Percentiles rank a stretch among this genome's conserved stretches.
These are phyloP conservation scores for Fusarium denticulatum DNA, from an alignment of 2,329 filamentous ascomycete species.

Conservation along the genomic window DNA sequence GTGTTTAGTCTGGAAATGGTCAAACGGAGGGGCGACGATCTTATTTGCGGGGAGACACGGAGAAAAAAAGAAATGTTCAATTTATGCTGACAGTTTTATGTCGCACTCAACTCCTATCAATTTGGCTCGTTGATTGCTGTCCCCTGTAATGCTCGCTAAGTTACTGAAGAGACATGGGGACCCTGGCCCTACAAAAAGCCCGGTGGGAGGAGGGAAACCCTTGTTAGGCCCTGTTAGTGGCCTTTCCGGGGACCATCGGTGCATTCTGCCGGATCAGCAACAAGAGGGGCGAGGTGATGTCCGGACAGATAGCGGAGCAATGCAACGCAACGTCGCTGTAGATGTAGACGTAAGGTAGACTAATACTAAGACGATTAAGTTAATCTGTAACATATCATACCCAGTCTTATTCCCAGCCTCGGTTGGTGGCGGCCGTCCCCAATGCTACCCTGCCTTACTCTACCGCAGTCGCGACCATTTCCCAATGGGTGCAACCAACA, in stretches of 20 bases:
- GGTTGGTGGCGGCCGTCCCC: constrained; percentile 17
- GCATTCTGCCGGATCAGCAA: constrained; percentile 22
- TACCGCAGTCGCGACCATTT: background rate
- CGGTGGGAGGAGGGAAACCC: background rate
- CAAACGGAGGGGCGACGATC: background rate
- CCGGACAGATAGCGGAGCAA: background rate
- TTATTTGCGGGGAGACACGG: background rate
- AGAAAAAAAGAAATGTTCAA: background rate
- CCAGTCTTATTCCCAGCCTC: background rate
- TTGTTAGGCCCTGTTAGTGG: background rate
- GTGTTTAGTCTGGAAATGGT: background rate
- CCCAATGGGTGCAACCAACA: no score
- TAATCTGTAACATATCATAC: background rate
- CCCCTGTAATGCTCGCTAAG: background rate
- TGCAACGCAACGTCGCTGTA: background rate
- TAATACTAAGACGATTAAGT: background rate
- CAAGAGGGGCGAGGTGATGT: background rate
- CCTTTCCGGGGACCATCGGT: background rate
- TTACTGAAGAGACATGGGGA: background rate
- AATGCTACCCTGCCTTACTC: background rate
- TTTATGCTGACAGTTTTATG: background rate
- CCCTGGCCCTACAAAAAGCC: background rate
- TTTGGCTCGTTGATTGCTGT: background rate
- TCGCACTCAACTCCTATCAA: background rate
- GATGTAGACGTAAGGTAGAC: background rate